phyloP scores from a whole-genome alignment of 805 yeast species.

The Ogataea sp. region DNA sequence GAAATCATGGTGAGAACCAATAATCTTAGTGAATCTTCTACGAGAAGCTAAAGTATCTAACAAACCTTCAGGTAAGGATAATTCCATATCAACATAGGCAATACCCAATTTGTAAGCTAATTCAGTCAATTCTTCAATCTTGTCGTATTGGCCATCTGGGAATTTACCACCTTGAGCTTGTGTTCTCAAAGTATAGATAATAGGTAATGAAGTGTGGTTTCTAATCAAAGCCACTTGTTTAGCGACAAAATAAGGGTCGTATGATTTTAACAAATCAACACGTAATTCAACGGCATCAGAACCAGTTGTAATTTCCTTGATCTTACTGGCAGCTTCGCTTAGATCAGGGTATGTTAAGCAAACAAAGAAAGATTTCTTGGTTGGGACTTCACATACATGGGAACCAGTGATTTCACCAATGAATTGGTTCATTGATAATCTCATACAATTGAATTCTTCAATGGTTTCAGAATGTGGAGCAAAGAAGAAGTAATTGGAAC shows the following conservation, averaged over 20 bases:
- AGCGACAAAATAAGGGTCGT: constrained; percentile 49
- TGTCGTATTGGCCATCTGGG: constrained; percentile 46
- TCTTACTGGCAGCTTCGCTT: constrained; percentile 29
- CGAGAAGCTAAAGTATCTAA: constrained; percentile 41
- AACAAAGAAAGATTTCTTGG: constrained; percentile 55
- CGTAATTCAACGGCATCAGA: constrained; percentile 78
- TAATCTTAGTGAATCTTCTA: constrained; percentile 58
- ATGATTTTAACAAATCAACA: constrained; percentile 57
- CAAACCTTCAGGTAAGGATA: constrained; percentile 53
- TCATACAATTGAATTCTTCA: constrained; percentile 47
- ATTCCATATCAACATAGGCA: constrained; percentile 74
- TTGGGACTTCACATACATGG: constrained; percentile 29
- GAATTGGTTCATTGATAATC: constrained; percentile 50
- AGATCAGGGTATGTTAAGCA: constrained; percentile 66
- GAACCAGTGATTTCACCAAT: constrained; percentile 57
- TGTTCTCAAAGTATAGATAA: constrained; percentile 76
- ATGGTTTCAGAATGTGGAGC: constrained; percentile 61
- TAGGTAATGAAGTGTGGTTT: constrained; percentile 57
- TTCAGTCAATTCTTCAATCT: constrained; percentile 41
- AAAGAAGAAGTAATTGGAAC: constrained; percentile 71
- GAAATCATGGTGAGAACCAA: constrained; percentile 80
- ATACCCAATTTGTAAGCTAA: constrained; percentile 73
- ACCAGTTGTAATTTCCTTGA: constrained; percentile 56
- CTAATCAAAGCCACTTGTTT: constrained; percentile 69
- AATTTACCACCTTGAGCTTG: constrained; percentile 75